Base-by-base conservation (phyloP, 345 rosid species). In the Salix suchowensis region DNA sequence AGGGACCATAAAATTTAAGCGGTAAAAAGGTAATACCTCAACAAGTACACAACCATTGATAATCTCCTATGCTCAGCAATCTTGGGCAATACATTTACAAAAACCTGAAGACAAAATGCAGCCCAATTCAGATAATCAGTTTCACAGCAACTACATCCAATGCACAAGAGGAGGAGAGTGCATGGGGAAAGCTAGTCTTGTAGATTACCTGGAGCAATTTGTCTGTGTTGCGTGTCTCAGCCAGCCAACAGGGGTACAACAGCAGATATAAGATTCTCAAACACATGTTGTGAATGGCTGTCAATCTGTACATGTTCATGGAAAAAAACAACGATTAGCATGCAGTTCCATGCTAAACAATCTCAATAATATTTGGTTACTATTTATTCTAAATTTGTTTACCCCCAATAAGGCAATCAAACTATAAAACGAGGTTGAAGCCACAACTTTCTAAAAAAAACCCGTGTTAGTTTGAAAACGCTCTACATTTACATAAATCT, bases 201-300 rank as follows among this genome's bases (percentile, higher is more conserved):
- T 6, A 36, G 19, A 72, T 73, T 83, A 96, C 99, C 98, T 89
- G 87, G 74, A 96, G 90, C 77, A 93, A 71, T 79, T 88, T 79
- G 67, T 92, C 93, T 48, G 80, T 72, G 60, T 88, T 74, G 32
- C 83, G 80, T 21, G 85, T 82, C 86, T 91, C 87, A 32, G 89
- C 88, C 70, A 92, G 87, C 99, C 98, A 96, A 76, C 84, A 87
- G 15, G 98, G 99, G 69, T n/a, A 96, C 84, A 75, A 91, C 82
- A 7, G 93, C 85, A 68, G 99, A 89, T 80, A 93, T 80, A 83
- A 96, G 89, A 72, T 82, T 90, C 85, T 96, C 99, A 73, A 89
- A 89, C 66, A 90, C 91, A 71, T 67, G 83, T 71, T 87, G 89
- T 7, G 98, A 93, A 82, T 89, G 86, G 78, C 89, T 87, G 82